A percentile compares a stretch with the other conserved stretches of the same genome.
Conservation (phyloP, 441 rosid species). For the Croton setiger region DNA sequence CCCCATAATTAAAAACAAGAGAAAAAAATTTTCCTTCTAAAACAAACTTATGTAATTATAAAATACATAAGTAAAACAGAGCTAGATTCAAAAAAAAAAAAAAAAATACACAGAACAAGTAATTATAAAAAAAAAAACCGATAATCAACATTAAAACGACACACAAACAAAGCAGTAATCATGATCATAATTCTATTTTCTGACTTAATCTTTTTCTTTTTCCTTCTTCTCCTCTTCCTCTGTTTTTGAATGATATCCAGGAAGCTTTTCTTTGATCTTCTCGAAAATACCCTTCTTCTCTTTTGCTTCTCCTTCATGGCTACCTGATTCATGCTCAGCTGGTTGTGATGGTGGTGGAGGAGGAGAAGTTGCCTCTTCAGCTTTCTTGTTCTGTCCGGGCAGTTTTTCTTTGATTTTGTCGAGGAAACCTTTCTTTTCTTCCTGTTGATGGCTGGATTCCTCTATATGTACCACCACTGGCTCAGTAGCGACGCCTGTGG, state of each 20-base stretch:
- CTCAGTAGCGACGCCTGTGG: conserved; percentile 38
- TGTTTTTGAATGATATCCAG: conserved; percentile 60
- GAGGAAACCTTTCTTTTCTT: conserved; percentile 62
- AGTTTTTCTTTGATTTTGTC: conserved; percentile 72
- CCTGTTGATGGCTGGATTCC: conserved; percentile 16
- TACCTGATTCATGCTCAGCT: conserved; percentile 21
- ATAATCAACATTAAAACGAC: neutral
- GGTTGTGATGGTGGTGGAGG: conserved; percentile 30
- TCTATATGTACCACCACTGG: conserved; percentile 17
- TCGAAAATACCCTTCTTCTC: conserved; percentile 79
- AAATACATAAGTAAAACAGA: no score
- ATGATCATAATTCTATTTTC: neutral
- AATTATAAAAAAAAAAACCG: no score
- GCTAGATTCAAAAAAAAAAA: neutral
- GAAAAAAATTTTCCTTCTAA: neutral
- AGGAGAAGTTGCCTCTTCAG: conserved; percentile 29
- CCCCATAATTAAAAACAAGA: neutral
- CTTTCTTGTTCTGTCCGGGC: conserved; percentile 48
- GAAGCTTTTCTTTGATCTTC: conserved; percentile 84
- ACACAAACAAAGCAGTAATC: neutral
- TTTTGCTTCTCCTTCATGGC: conserved; percentile 30
- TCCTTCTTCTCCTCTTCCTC: conserved; percentile 48
- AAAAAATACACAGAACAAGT: neutral
- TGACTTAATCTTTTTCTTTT: conserved; percentile 14
- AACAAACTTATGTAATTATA: no score